phyloP scores from a whole-genome alignment of 1,284 basidiomycete genomes.

The Apiotrichum montevideense region DNA sequence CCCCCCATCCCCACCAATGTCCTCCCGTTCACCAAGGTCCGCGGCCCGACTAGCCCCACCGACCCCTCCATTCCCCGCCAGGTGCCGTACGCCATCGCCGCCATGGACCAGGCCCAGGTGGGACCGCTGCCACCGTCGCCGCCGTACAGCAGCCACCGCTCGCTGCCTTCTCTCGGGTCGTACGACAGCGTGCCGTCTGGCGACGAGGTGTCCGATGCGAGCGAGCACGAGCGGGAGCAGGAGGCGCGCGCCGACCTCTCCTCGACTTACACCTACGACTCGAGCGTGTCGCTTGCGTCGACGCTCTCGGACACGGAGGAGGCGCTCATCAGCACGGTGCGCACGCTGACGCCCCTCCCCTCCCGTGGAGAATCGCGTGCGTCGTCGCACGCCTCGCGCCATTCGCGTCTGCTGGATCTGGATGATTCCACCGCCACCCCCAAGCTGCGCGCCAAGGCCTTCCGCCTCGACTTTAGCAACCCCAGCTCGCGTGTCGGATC shows the following conservation, averaged over 20 bases:
- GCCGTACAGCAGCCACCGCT: slow-evolving; percentile 26
- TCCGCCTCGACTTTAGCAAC: slow-evolving; percentile 19
- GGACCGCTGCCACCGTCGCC: slow-evolving; percentile 19
- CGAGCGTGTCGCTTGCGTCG: slow-evolving; percentile 25
- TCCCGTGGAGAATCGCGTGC: neutral
- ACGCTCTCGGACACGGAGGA: slow-evolving; percentile 38
- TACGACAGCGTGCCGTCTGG: slow-evolving; percentile 27
- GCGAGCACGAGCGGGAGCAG: neutral
- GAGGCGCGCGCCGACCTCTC: too few relatives aligned
- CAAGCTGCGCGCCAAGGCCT: slow-evolving; percentile 8
- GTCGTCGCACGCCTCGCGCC: neutral
- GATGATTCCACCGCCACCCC: neutral
- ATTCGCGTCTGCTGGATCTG: neutral
- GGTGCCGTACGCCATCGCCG: neutral
- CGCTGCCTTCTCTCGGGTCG: slow-evolving; percentile 36
- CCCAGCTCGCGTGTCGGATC: too few relatives aligned
- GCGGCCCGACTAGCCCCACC: neutral
- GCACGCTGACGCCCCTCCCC: slow-evolving; percentile 19
- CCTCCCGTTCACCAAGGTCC: neutral
- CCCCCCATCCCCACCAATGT: neutral
- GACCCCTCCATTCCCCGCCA: neutral
- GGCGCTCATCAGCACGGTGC: slow-evolving; percentile 33
- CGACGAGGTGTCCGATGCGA: neutral
- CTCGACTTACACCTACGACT: slow-evolving; percentile 6
- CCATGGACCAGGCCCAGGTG: neutral